Evolutionary conservation across 164 flowering plant genomes (phyloP), one percentile per base, ranked within the genome.

Genomic region (Tetrastigma voinierianum): DNA sequence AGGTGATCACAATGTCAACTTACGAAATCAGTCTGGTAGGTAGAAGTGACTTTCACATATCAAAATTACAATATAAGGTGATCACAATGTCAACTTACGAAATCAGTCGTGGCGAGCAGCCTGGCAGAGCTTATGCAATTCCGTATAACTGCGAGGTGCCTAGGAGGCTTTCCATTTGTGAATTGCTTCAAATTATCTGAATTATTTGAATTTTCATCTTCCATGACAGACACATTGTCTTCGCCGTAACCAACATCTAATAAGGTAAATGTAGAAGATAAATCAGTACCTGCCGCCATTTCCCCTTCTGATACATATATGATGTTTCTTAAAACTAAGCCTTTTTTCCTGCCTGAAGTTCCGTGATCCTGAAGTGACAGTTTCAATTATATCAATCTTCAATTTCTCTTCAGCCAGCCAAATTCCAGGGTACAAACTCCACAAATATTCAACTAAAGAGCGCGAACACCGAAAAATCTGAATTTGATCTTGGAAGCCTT

Each of bases 231-330:
- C 18, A 48, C 65, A 62, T 51, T 68, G 13, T 76, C 80, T 46
- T 62, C 76, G 57, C 20, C 63, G 61, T 51, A 74, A 44, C 74
- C 71, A 19, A 78, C 76, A 47, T 84, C 88, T 58, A 81, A 47
- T 10, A 76, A 15, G 2, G 70, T 70, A 53, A 72, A 67, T 16
- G 75, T 57, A 61, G 72, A 79, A 9, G 84, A 76, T 66, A 74
- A 80, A 73, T 80, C 84, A 64, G 74, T 62, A 51, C 73, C 86
- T 13, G 84, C 80, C 1, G 88, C 77, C 84, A 82, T 80, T 25
- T 57, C 62, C 59, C 64, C 52, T 53, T 57, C 61, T 40, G 43
- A 58, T 64, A 32, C 81, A 77, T 74, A 67, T 46, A 74, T 54
- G 51, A 51, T 55, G 24, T 54, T 21, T 25, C 25, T 44, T 14